Conservation (phyloP, 371 early-diverging fungal species). For the Mucor sp. region DNA sequence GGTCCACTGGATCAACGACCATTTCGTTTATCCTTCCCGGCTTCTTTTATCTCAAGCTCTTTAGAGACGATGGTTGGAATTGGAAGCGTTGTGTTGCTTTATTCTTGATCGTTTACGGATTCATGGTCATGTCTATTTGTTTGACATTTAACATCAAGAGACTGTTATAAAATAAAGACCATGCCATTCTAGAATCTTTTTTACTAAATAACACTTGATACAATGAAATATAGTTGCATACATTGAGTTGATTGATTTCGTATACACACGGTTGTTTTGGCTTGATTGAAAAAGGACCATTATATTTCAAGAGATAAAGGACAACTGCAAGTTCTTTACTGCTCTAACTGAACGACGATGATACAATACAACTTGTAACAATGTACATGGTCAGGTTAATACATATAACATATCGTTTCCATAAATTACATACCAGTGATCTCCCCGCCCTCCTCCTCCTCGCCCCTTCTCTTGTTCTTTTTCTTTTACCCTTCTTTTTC, state of each 20-base stretch:
- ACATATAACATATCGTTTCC: neutral
- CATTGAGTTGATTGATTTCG: neutral
- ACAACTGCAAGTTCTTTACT: neutral
- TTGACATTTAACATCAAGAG: constrained; percentile 59
- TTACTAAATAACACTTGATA: too few relatives aligned
- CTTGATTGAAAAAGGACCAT: neutral
- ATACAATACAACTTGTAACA: neutral
- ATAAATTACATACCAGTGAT: neutral
- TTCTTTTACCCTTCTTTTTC: neutral
- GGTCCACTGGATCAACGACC: constrained; percentile 98
- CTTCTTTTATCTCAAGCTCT: constrained; percentile 89
- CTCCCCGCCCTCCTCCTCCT: neutral
- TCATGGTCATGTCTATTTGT: constrained; percentile 65
- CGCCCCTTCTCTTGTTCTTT: neutral
- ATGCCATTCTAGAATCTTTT: neutral
- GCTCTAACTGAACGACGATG: neutral
- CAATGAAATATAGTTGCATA: neutral
- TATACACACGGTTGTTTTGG: neutral
- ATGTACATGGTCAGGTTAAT: neutral
- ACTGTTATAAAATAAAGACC: constrained; percentile 15
- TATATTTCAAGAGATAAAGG: neutral
- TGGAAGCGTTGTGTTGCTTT: constrained; percentile 52
- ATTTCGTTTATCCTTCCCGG: constrained; percentile 99
- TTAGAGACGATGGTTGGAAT: constrained; percentile 56
- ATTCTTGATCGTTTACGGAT: constrained; percentile 58